Evolutionary conservation across 116 monocot genomes (phyloP), one percentile per base, ranked within the genome.

Genomic region (Trichopus zeylanicus): DNA sequence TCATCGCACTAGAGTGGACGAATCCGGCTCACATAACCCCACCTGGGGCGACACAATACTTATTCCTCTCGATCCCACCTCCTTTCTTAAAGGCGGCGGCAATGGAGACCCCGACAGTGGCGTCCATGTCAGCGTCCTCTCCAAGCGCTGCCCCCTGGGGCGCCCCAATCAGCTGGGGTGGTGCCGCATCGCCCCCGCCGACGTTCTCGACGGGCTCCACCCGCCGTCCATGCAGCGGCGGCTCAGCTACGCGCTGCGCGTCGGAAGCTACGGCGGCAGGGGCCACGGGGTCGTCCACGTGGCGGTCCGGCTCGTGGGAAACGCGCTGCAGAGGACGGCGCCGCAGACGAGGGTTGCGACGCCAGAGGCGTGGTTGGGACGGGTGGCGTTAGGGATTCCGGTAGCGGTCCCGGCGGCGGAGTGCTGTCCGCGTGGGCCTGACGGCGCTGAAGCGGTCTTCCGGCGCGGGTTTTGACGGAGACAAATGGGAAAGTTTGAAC

Each of bases 201-300:
- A 75, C 59, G 46, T 75, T 39, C 11, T 75, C 37, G 75, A 75
- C 51, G 75, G 75, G 32, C 46, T 68, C 28, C 56, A 56, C 0
- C 42, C 69, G 2, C 52, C 75, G 16, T 11, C 51, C 4, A 24
- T 42, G 4, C 57, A 31, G 31, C 67, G 75, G 22, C 68, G 64
- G 19, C 69, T 75, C 38, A 75, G 75, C 69, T 75, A 69, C 63
- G 57, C 75, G 2, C 59, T 75, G 4, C 55, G 64, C 20, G 34
- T 48, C 37, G 21, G 54, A 7, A 25, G 25, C 9, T 51, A 75
- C 42, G 64, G 64, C 20, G 63, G 75, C 20, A 63, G 34, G 24
- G 64, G 69, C 2, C 53, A 52, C 26, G 75, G 75, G 18, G 62
- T 68, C 8, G 33, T 75, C 30, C 69, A 75, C 63, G 29, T 75